Base-by-base conservation (phyloP, 1,139 yeast genomes). In the Candida tetrigidarum region DNA sequence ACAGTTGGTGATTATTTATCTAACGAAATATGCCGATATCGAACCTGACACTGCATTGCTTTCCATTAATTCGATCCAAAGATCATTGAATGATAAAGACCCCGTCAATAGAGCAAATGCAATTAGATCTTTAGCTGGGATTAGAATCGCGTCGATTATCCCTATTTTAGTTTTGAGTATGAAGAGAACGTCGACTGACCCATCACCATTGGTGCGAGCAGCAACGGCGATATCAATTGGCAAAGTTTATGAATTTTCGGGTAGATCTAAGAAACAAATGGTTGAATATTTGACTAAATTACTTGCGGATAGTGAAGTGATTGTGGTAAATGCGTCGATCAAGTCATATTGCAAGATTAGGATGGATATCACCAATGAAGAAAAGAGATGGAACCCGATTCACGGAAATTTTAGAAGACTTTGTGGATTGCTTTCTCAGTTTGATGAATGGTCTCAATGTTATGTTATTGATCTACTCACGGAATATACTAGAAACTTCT, bases 41-140 rank as follows among this genome's bases (percentile, higher is more conserved):
- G 93, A 90, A 55, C 97, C 96, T 4, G 96, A 92, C 62, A 76
- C 90, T 14, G 96, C 98, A 1, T 74, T 95, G 26, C 71, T 95
- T 41, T 84, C 97, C 0, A 87, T 95, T 55, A 95, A 95, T 64
- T 88, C 97, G 0, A 87, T 95, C 39, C 99, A 95, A 62, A 90
- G 88, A 62, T 76, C 89, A 1, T 68, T 93, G 34, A 74, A 77
- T 19, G 96, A 91, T 57, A 80, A 83, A 51, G 79, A 77, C 48
- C 86, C 96, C 0, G 75, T 79, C 11, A 71, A 78, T 15, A 72
- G 98, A 52, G 81, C 95, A 2, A 70, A 86, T 47, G 86, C 96
- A 0, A 77, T 95, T 41, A 76, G 93, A 44, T 84, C 92, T 7
- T 76, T 95, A 58, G 82, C 96, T 2, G 91, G 93, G 9, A 86